Evolutionary conservation across 2,329 filamentous ascomycete genomes (phyloP), one percentile per base, ranked within the genome.

Genomic region (Penicillium hordei): DNA sequence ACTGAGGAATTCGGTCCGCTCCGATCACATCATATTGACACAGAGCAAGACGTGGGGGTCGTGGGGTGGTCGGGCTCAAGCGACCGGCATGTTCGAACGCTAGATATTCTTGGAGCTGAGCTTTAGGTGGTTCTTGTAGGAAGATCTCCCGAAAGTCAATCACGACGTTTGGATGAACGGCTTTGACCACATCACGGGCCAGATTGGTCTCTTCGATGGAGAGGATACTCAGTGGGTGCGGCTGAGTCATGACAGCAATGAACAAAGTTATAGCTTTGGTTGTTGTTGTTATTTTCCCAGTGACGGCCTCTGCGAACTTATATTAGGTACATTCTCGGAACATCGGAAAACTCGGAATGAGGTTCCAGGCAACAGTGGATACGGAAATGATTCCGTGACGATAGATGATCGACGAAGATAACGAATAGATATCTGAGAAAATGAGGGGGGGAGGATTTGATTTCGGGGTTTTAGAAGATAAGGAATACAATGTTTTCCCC

Each of bases 11-110:
- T 42, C 78, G 80, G 42, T 83, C 79, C 5, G 70, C 65, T 1
- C 81, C 80, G 56, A 85, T 79, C 48, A 86, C 77, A 70, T 82
- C 83, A 72, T 86, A 87, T 61, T 82, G 78, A 34, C 81, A 80
- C 44, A 80, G 76, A 2, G 82, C 83, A 49, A 82, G 65, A 31
- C 83, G 76, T 8, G 78, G 73, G 15, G 81, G 82, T 2, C 77
- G 72, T 15, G 76, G 76, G 2, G 77, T 78, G 2, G 71, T 70
- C 17, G 71, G 67, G 23, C 71, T 73, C 40, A 77, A 52, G n/a
- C 72, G 69, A 19, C 75, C 75, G 21, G 75, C 75, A 53, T 82
- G 80, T 60, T 83, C 81, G 3, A 79, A 69, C 0, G 76, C 75
- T 4, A 83, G 74, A 58, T 79, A 83, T 13, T 75, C 67, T 48